Percentiles rank a stretch among this genome's conserved stretches.
phyloP scores from a whole-genome alignment of 2,329 filamentous ascomycete genomes.

The Sporothrix curviconia region DNA sequence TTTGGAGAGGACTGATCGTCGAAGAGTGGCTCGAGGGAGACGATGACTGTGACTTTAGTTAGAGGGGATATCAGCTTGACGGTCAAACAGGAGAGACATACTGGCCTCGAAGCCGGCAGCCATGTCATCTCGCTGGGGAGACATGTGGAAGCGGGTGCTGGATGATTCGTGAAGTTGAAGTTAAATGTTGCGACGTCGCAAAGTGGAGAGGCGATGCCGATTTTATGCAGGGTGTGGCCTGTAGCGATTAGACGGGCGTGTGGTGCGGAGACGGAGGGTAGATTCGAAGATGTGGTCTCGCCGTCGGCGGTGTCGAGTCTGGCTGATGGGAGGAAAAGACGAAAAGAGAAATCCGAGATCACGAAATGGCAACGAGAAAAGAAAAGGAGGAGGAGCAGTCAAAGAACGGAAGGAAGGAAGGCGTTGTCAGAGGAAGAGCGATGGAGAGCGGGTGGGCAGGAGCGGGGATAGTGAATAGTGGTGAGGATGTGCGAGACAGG shows the following conservation, averaged over 20 bases:
- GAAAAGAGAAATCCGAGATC: background rate
- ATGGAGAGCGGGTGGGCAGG: background rate
- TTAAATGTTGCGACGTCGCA: background rate
- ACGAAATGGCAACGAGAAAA: background rate
- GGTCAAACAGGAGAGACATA: background rate
- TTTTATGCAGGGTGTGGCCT: background rate
- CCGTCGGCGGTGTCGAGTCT: too few relatives aligned
- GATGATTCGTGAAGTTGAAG: background rate
- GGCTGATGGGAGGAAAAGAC: background rate
- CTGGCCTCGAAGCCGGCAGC: background rate
- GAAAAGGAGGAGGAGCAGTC: background rate
- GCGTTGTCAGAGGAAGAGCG: background rate
- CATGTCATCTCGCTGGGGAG: background rate
- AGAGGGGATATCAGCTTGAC: background rate
- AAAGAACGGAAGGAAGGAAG: background rate
- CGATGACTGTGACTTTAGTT: conserved; percentile 18
- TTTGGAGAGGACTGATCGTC: too few relatives aligned
- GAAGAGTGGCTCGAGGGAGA: conserved; percentile 18
- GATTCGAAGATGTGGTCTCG: background rate
- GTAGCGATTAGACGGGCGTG: background rate
- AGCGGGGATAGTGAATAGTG: conserved; percentile 9
- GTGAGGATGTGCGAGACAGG: background rate
- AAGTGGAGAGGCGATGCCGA: background rate
- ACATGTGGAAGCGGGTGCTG: too few relatives aligned
- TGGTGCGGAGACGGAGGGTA: background rate